Evolutionary conservation across 495 filamentous ascomycete genomes (phyloP).

Genomic region (Cercophora samala): DNA sequence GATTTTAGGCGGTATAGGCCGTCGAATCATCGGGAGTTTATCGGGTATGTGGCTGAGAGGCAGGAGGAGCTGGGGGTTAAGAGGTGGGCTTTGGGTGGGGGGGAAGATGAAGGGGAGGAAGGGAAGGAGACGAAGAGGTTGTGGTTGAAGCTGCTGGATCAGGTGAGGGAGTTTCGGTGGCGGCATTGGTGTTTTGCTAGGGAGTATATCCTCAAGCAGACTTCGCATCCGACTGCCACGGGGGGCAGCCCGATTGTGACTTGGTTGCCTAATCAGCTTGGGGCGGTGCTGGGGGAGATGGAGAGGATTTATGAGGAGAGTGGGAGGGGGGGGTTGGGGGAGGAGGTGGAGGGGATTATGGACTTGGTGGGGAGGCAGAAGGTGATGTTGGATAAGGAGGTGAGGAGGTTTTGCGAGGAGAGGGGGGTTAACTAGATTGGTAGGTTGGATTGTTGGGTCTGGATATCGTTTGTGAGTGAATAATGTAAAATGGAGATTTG

Average conservation of each 20-base stretch:
- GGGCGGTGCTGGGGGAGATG: constrained; percentile 75
- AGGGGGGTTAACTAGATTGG: constrained; percentile 45
- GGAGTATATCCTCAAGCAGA: constrained; percentile 87
- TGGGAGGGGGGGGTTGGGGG: constrained; percentile 35
- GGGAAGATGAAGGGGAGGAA: constrained; percentile 19
- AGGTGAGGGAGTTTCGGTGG: constrained; percentile 90
- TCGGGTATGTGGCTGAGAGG: constrained; percentile 62
- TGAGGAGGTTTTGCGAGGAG: constrained; percentile 74
- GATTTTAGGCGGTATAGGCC: constrained; percentile 86
- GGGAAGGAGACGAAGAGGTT: constrained; percentile 46
- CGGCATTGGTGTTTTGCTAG: constrained; percentile 92
- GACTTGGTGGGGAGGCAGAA: constrained; percentile 64
- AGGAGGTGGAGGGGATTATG: constrained; percentile 59
- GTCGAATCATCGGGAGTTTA: constrained; percentile 77
- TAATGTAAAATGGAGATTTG: too few relatives aligned
- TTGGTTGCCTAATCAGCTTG: constrained; percentile 83
- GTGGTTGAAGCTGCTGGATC: constrained; percentile 71
- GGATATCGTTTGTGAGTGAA: too few relatives aligned
- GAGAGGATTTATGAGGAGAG: constrained; percentile 53
- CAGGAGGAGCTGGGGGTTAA: constrained; percentile 56
- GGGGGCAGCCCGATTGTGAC: constrained; percentile 90
- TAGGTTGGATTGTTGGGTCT: too few relatives aligned
- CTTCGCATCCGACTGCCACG: constrained; percentile 79
- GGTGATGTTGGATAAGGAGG: constrained; percentile 70
- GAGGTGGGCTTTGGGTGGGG: constrained; percentile 54